Evolutionary conservation across 1,284 basidiomycete species (phyloP), one percentile per base, ranked within the genome.

Genomic region (Pterula multifida): DNA sequence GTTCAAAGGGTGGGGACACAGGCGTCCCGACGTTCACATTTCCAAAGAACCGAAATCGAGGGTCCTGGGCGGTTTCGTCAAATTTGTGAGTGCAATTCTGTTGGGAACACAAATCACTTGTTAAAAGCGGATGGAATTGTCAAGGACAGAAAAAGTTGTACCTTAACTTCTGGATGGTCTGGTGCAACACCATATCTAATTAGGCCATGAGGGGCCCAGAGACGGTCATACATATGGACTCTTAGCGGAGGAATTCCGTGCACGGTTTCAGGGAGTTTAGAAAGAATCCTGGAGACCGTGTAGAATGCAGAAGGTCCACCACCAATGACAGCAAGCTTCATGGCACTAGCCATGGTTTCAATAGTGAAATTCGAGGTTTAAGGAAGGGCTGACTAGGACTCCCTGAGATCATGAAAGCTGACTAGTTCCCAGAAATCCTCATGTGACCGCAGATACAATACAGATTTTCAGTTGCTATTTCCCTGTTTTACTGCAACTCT

Each of bases 141-240:
- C n/a, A n/a, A n/a, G n/a, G n/a, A n/a, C n/a, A n/a, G n/a, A n/a
- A n/a, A n/a, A n/a, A n/a, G n/a, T n/a, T n/a, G n/a, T 60, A 85
- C 92, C 77, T 97, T 98, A 61, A 98, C 95, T 70, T 98, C 95
- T 1, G 95, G 93, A 66, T 99, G 96, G 68, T 98, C 96, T 36
- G 96, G 95, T 6, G 96, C 96, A 3, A 99, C 96, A 1, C 96
- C 95, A 60, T 96, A 98, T 36, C 96, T 73, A 1, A 95, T 93
- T 0, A 98, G 76, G 0, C 96, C 96, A 62, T 96, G 90, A 2
- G 96, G 96, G 25, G 90, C 84, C 73, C 95, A 97, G 2, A 97
- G 72, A 19, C 90, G 75, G 67, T 99, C 96, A 63, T 85, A 98
- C 64, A 99, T 70, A 63, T 98, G 90, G 12, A 98, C 78, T 35